phyloP scores from a whole-genome alignment of 768 basidiomycete genomes.

The Gyrodon lividus region DNA sequence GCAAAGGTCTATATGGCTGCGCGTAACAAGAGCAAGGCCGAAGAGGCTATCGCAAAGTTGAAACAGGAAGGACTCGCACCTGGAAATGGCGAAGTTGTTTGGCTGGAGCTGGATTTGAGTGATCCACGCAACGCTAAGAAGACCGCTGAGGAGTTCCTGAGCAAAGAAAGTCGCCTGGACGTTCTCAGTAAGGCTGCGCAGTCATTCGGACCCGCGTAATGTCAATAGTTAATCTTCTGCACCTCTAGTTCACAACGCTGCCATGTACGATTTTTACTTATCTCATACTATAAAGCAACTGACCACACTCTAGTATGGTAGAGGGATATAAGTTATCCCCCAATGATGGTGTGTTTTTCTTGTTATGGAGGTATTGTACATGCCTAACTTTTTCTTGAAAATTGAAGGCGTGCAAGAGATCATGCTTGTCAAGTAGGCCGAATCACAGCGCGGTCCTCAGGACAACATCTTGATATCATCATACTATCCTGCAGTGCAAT shows the following conservation, averaged over 20 bases:
- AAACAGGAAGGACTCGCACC: slow-evolving; percentile 42
- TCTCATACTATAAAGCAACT: slow-evolving; percentile 7
- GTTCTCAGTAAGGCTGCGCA: slow-evolving; percentile 48
- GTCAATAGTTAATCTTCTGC: neutral
- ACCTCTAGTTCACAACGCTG: slow-evolving; percentile 55
- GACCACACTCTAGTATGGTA: slow-evolving; percentile 15
- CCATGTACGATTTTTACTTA: slow-evolving; percentile 34
- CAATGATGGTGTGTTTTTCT: slow-evolving; percentile 29
- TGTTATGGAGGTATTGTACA: neutral
- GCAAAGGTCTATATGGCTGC: slow-evolving; percentile 62
- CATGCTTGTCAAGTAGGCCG: slow-evolving; percentile 45
- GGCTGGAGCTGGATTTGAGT: slow-evolving; percentile 50
- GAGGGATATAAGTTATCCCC: slow-evolving; percentile 19
- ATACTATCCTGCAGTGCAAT: slow-evolving; percentile 38
- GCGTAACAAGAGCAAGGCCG: slow-evolving; percentile 45
- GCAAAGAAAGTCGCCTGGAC: slow-evolving; percentile 52
- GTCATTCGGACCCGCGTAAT: neutral
- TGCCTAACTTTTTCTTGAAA: neutral
- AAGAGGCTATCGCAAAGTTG: slow-evolving; percentile 47
- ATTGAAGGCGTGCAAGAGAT: slow-evolving; percentile 37
- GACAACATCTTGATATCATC: neutral
- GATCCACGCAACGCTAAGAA: slow-evolving; percentile 48
- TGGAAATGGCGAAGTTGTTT: slow-evolving; percentile 47
- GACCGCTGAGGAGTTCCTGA: slow-evolving; percentile 49
- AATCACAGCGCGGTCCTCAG: neutral